These are phyloP conservation scores for Tranzscheliella williamsii DNA, from an alignment of 1,284 basidiomycete genomes.

Conservation along the genomic window DNA sequence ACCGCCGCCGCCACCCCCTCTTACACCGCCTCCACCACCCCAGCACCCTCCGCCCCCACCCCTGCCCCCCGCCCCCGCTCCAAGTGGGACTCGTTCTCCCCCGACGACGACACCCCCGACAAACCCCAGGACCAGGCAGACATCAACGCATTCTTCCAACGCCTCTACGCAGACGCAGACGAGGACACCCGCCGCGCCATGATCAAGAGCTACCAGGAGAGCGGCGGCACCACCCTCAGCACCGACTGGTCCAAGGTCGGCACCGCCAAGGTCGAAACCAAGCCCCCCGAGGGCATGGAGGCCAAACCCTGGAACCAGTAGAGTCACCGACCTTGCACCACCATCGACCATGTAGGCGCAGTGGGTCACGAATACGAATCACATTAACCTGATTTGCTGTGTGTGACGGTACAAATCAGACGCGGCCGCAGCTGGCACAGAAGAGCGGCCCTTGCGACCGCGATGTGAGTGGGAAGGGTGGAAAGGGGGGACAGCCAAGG, in stretches of 20 bases:
- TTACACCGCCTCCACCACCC: background rate
- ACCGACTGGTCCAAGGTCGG: constrained; percentile 59
- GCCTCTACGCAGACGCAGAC: constrained; percentile 56
- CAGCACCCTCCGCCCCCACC: background rate
- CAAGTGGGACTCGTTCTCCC: constrained; percentile 54
- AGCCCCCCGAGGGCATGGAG: constrained; percentile 56
- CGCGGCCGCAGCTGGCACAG: too few relatives aligned
- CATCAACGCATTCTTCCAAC: constrained; percentile 57
- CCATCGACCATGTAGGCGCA: too few relatives aligned
- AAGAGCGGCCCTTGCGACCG: too few relatives aligned
- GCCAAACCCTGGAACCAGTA: constrained; percentile 48
- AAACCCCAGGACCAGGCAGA: constrained; percentile 25
- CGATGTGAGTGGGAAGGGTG: too few relatives aligned
- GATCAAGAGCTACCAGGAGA: constrained; percentile 58
- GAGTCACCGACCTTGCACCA: too few relatives aligned
- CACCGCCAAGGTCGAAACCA: constrained; percentile 20
- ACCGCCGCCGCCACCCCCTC: constrained; percentile 9
- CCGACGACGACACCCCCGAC: constrained; percentile 25
- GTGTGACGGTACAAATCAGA: too few relatives aligned
- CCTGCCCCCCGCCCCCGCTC: constrained; percentile 14
- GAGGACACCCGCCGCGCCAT: constrained; percentile 57
- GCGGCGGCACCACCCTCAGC: constrained; percentile 52
- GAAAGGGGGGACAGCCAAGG: too few relatives aligned
- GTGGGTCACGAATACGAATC: too few relatives aligned
- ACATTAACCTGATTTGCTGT: too few relatives aligned